phyloP scores from a whole-genome alignment of 345 rosid species.

The Melaleuca alternifolia region DNA sequence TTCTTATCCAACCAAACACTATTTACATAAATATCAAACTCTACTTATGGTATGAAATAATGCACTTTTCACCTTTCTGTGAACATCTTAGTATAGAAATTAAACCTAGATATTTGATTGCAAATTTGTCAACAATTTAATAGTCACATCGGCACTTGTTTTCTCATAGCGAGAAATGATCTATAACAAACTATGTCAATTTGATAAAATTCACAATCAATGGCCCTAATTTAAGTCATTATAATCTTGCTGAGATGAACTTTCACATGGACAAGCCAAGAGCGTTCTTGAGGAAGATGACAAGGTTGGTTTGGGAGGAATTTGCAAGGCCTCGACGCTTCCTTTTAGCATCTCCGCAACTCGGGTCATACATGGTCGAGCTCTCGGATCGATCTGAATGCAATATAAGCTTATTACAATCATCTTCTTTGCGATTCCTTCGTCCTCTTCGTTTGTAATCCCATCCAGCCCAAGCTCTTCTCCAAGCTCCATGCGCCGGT shows the following conservation, averaged over 20 bases:
- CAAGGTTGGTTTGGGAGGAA: background rate
- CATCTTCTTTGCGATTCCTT: background rate
- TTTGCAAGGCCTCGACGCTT: background rate
- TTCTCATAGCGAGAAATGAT: too few species aligned
- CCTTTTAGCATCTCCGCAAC: conserved; percentile 2
- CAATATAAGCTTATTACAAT: background rate
- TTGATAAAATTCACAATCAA: too few species aligned
- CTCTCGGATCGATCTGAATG: background rate
- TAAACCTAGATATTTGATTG: too few species aligned
- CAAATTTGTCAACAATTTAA: too few species aligned
- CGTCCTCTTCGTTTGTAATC: background rate
- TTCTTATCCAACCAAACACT: too few species aligned
- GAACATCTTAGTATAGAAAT: too few species aligned
- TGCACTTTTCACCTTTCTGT: too few species aligned
- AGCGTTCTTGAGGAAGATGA: background rate
- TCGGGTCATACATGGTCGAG: background rate
- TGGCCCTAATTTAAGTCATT: too few species aligned
- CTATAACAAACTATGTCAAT: too few species aligned
- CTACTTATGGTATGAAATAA: too few species aligned
- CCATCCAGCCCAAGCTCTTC: background rate
- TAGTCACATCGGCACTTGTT: too few species aligned
- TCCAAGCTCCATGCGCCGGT: fast-evolving
- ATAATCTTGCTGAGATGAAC: background rate
- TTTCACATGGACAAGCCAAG: background rate
- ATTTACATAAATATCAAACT: too few species aligned